Evolutionary conservation across 1,284 basidiomycete genomes (phyloP).

Genomic region (Tilletia caries): DNA sequence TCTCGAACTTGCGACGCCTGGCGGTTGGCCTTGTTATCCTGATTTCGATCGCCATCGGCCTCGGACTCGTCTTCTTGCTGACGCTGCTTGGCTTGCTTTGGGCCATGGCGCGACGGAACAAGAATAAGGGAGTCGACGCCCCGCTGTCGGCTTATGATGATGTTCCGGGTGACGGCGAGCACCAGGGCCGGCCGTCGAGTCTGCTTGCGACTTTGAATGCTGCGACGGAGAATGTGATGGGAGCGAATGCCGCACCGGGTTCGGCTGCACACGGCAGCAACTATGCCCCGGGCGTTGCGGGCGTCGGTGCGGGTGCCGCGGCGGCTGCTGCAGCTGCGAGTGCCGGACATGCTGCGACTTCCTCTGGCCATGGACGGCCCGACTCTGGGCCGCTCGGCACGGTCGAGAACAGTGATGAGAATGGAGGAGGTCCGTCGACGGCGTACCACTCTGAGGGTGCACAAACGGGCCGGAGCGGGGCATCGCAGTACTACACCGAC

Average conservation of each 20-base stretch:
- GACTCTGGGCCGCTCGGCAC: slow-evolving; percentile 30
- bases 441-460: slow-evolving; percentile 41
- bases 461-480: slow-evolving; percentile 30
- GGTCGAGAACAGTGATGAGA: slow-evolving; percentile 33
- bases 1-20: slow-evolving; percentile 55
- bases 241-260: slow-evolving; percentile 69
- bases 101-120: slow-evolving; percentile 71
- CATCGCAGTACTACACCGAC: slow-evolving; percentile 51
- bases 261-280: slow-evolving; percentile 5
- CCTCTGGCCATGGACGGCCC: slow-evolving; percentile 57
- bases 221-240: slow-evolving; percentile 77
- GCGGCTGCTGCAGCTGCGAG: slow-evolving; percentile 19
- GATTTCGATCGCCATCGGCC: slow-evolving; percentile 92
- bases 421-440: slow-evolving; percentile 57
- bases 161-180: slow-evolving; percentile 32
- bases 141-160: slow-evolving; percentile 37
- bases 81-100: slow-evolving; percentile 82
- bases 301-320: slow-evolving; percentile 15
- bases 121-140: slow-evolving; percentile 31
- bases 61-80: slow-evolving; percentile 87
- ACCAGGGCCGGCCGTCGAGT: slow-evolving; percentile 36
- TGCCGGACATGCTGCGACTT: slow-evolving; percentile 27
- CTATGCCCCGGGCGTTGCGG: slow-evolving; percentile 11
- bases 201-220: slow-evolving; percentile 49
- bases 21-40: slow-evolving; percentile 89